Conservation (phyloP, 805 yeast genomes). For the Monosporozyma unispora region DNA sequence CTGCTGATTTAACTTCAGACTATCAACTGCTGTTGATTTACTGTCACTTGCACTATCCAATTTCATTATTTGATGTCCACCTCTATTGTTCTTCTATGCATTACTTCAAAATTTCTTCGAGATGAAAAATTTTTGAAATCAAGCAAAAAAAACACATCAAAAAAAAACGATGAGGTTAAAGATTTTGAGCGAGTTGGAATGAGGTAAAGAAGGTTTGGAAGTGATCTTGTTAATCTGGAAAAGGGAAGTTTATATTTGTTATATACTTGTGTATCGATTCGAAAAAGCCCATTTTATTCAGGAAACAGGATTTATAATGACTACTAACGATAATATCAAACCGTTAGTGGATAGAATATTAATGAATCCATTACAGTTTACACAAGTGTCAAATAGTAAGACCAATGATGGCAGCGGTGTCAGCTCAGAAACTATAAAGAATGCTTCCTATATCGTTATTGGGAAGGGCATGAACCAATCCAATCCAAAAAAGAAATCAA, state of each 20-base stretch:
- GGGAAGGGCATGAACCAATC: slow-evolving; percentile 4
- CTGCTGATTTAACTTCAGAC: no score
- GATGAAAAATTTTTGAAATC: neutral
- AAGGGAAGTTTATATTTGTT: neutral
- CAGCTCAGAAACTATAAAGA: slow-evolving; percentile 6
- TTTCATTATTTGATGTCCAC: neutral
- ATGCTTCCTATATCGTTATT: slow-evolving; percentile 45
- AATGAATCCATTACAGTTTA: slow-evolving; percentile 54
- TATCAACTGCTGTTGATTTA: no score
- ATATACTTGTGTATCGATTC: neutral
- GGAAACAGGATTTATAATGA: slow-evolving; percentile 11
- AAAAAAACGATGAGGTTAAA: neutral
- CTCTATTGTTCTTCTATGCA: neutral
- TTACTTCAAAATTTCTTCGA: neutral
- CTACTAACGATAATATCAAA: slow-evolving; percentile 24
- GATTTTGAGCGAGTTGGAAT: neutral
- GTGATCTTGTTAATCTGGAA: neutral
- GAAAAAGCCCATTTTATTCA: neutral
- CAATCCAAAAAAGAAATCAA: neutral
- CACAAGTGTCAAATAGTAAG: slow-evolving; percentile 12
- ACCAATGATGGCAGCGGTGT: neutral
- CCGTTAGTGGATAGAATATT: slow-evolving; percentile 59
- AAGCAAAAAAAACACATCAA: neutral
- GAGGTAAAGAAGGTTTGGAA: neutral
- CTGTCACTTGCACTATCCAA: no score